phyloP scores from a whole-genome alignment of 345 rosid species.

The Citrus reticulata region DNA sequence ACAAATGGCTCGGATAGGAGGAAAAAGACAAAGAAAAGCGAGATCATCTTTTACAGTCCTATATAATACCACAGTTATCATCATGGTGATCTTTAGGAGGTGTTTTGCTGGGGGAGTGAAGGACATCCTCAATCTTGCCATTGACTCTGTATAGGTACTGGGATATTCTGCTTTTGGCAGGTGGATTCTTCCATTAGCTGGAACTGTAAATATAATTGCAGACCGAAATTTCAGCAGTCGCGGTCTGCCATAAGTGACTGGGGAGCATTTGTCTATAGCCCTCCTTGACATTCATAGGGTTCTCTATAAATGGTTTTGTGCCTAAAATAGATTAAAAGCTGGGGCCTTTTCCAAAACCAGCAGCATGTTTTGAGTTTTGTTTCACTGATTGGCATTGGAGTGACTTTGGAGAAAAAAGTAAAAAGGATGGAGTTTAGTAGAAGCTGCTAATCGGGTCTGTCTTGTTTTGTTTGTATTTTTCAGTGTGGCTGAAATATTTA shows the following conservation, averaged over 20 bases:
- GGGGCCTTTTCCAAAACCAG: conserved; percentile 8
- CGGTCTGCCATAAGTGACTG: conserved; percentile 11
- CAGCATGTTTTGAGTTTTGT: conserved; percentile 3
- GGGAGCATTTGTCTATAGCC: conserved; percentile 26
- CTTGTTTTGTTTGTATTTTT: not conserved
- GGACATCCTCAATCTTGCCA: conserved; percentile 31
- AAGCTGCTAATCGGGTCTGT: conserved; percentile 4
- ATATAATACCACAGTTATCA: conserved; percentile 27
- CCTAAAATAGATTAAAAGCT: conserved; percentile 4
- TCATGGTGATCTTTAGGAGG: conserved; percentile 16
- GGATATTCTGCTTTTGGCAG: conserved; percentile 21
- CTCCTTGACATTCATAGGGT: conserved; percentile 13
- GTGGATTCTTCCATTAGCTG: conserved; percentile 23
- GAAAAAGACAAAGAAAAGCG: not conserved
- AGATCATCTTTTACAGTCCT: conserved; percentile 3
- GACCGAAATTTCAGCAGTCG: conserved; percentile 10
- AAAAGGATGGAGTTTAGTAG: not conserved
- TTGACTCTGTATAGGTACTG: conserved; percentile 12
- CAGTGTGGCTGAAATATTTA: not conserved
- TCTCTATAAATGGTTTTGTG: conserved; percentile 12
- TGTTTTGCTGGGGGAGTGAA: conserved; percentile 21
- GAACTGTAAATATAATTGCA: conserved; percentile 37
- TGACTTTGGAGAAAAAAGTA: conserved; percentile 7
- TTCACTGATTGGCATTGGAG: conserved; percentile 12
- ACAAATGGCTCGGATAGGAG: conserved; percentile 20